Evolutionary conservation across 2,329 filamentous ascomycete genomes (phyloP).

Genomic region (Beauveria medogensis): DNA sequence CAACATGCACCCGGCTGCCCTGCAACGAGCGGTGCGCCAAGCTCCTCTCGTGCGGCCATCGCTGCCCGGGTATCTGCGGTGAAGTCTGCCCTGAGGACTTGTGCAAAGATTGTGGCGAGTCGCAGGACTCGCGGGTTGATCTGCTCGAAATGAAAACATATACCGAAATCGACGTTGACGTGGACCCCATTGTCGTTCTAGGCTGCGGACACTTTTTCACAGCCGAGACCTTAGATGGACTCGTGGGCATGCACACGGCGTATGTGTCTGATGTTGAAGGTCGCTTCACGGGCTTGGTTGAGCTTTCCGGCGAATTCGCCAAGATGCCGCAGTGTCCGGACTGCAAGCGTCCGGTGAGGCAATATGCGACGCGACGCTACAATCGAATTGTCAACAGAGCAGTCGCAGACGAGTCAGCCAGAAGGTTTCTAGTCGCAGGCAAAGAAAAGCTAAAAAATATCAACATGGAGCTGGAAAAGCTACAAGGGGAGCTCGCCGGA

Average conservation of each 20-base stretch:
- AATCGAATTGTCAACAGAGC: conserved; percentile 51
- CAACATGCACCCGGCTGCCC: conserved; percentile 56
- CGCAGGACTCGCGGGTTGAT: conserved; percentile 41
- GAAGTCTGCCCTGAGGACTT: conserved; percentile 48
- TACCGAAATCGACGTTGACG: conserved; percentile 45
- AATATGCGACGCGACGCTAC: conserved; percentile 44
- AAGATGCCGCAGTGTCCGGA: conserved; percentile 40
- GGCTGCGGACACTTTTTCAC: conserved; percentile 57
- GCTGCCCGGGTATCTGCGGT: conserved; percentile 55
- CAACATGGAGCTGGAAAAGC: conserved; percentile 17
- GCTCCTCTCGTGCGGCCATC: conserved; percentile 48
- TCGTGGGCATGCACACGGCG: conserved; percentile 42
- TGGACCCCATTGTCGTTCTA: conserved; percentile 52
- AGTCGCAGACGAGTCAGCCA: conserved; percentile 52
- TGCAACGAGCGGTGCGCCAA: conserved; percentile 52
- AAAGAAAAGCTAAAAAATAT: conserved; percentile 27
- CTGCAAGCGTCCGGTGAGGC: conserved; percentile 50
- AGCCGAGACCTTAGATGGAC: conserved; percentile 48
- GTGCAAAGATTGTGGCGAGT: conserved; percentile 47
- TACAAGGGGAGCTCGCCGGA: conserved; percentile 13
- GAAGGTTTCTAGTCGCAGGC: conserved; percentile 42
- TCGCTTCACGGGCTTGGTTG: conserved; percentile 20
- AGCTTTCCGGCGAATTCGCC: conserved; percentile 38
- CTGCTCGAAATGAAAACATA: conserved; percentile 45
- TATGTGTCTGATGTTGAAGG: conserved; percentile 34